These are phyloP conservation scores for Sporothrix humicola DNA, from an alignment of 2,329 filamentous ascomycete genomes.

Conservation along the genomic window DNA sequence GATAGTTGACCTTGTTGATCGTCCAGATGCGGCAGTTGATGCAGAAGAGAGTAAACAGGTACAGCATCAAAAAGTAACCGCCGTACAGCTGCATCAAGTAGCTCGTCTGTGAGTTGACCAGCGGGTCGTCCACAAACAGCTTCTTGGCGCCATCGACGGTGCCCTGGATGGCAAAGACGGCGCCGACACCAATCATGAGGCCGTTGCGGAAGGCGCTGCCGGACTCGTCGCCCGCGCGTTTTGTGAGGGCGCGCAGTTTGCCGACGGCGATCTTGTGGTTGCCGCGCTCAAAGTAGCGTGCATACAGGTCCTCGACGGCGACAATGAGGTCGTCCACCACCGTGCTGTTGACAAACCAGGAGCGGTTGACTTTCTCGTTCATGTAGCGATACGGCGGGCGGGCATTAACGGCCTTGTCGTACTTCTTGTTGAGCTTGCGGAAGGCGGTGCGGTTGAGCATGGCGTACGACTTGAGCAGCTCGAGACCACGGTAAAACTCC, in stretches of 20 bases:
- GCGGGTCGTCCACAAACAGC: slow-evolving; percentile 55
- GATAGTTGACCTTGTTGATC: slow-evolving; percentile 87
- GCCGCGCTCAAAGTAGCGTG: slow-evolving; percentile 90
- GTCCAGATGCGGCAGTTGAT: slow-evolving; percentile 85
- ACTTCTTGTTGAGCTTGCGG: slow-evolving; percentile 98
- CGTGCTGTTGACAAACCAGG: slow-evolving; percentile 91
- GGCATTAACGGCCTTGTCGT: slow-evolving; percentile 86
- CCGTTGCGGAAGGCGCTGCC: slow-evolving; percentile 65
- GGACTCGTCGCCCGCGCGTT: slow-evolving; percentile 61
- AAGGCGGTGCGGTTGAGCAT: slow-evolving; percentile 91
- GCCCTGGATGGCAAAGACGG: slow-evolving; percentile 70
- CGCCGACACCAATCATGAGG: slow-evolving; percentile 70
- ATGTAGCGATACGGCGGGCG: slow-evolving; percentile 80
- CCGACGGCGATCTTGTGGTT: slow-evolving; percentile 90
- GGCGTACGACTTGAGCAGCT: slow-evolving; percentile 89
- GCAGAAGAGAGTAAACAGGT: slow-evolving; percentile 83
- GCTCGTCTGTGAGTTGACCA: slow-evolving; percentile 59
- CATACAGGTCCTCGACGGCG: slow-evolving; percentile 87
- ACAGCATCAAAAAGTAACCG: slow-evolving; percentile 84
- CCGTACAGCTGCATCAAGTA: slow-evolving; percentile 89
- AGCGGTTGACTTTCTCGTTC: slow-evolving; percentile 86
- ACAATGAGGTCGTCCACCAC: slow-evolving; percentile 80
- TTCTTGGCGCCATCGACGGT: slow-evolving; percentile 65
- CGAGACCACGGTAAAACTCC: slow-evolving; percentile 90
- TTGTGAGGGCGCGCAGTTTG: slow-evolving; percentile 78